Evolutionary conservation across 2,329 filamentous ascomycete genomes (phyloP).

Genomic region (Neofusicoccum umdonicola): DNA sequence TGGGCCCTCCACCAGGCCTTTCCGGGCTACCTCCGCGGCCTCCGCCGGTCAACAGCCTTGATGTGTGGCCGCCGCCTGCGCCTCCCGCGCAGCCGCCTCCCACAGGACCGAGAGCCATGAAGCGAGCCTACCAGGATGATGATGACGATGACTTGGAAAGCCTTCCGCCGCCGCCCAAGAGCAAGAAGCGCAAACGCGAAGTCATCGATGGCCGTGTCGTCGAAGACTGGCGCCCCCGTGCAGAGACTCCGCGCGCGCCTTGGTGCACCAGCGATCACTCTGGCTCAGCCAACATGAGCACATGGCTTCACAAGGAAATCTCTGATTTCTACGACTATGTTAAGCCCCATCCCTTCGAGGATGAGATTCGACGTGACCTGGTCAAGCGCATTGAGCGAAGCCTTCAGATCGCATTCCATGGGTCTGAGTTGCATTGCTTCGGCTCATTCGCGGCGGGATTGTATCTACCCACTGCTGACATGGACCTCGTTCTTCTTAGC

Average conservation of each 20-base stretch:
- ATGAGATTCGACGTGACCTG: constrained; percentile 69
- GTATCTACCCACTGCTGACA: constrained; percentile 78
- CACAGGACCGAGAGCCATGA: background rate
- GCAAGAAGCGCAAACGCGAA: constrained; percentile 68
- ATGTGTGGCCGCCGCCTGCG: constrained; percentile 22
- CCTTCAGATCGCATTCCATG: constrained; percentile 50
- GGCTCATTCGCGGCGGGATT: constrained; percentile 88
- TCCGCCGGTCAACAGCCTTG: constrained; percentile 14
- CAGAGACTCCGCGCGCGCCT: constrained; percentile 52
- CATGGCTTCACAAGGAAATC: constrained; percentile 83
- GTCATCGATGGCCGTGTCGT: constrained; percentile 36
- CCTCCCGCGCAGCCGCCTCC: constrained; percentile 3
- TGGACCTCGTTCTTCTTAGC: constrained; percentile 84
- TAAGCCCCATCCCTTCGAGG: constrained; percentile 72
- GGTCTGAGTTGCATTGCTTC: constrained; percentile 70
- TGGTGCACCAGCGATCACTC: constrained; percentile 62
- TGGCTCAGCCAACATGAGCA: constrained; percentile 51
- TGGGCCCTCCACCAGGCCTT: constrained; percentile 8
- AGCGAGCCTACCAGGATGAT: background rate
- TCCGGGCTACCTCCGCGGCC: background rate
- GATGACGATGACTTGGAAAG: constrained; percentile 3
- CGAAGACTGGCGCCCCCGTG: constrained; percentile 41
- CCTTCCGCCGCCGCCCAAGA: constrained; percentile 41
- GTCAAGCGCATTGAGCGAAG: constrained; percentile 60
- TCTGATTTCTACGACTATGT: constrained; percentile 86